Conservation (phyloP, 2,329 filamentous ascomycete species). For the Aspergillus transmontanensis region DNA sequence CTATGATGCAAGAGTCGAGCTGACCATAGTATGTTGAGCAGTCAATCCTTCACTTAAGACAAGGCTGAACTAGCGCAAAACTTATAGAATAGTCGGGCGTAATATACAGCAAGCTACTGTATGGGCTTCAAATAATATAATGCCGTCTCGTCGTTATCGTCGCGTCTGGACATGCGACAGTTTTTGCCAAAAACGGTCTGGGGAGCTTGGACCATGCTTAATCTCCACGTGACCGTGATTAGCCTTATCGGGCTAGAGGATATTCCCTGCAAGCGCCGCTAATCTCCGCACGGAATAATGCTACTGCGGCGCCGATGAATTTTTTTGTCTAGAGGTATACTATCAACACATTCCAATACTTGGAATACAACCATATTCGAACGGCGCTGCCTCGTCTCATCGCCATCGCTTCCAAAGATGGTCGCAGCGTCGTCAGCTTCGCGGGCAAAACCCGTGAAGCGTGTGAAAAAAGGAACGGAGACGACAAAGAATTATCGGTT, state of each 20-base stretch:
- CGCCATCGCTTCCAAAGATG: constrained; percentile 36
- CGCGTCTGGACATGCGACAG: constrained; percentile 1
- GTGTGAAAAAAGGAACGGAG: constrained; percentile 66
- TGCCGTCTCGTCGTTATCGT: neutral
- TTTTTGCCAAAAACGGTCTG: constrained; percentile 21
- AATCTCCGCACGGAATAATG: constrained; percentile 36
- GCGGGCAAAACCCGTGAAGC: constrained; percentile 70
- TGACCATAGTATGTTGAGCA: constrained; percentile 7
- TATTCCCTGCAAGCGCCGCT: constrained; percentile 15
- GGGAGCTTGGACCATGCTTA: constrained; percentile 37
- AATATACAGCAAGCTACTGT: neutral
- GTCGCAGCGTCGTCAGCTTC: constrained; percentile 62
- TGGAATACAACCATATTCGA: constrained; percentile 15
- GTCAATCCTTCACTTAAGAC: neutral
- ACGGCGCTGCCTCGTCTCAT: constrained; percentile 29
- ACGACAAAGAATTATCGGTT: constrained; percentile 85
- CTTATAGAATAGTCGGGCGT: neutral
- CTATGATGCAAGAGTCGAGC: constrained; percentile 15
- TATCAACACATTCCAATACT: constrained; percentile 24
- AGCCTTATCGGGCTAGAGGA: constrained; percentile 15
- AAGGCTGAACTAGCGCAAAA: neutral
- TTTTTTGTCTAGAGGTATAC: constrained; percentile 36
- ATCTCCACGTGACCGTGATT: constrained; percentile 26
- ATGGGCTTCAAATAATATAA: neutral
- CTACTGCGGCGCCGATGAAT: constrained; percentile 35